Conservation (phyloP, 495 filamentous ascomycete genomes). For the Talaromyces adpressus region DNA sequence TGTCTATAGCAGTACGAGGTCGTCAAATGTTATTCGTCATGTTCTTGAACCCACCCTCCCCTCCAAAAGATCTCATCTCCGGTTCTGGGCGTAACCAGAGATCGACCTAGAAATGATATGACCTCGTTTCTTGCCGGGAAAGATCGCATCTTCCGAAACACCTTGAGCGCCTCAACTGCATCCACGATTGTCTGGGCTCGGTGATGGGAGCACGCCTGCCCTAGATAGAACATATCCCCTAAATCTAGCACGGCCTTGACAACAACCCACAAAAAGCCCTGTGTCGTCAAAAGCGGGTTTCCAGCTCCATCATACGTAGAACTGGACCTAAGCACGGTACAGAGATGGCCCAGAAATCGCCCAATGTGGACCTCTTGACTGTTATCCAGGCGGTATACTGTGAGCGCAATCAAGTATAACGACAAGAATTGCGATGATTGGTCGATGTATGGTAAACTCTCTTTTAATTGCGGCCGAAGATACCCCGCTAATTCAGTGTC, state of each 20-base stretch:
- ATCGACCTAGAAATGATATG: not conserved
- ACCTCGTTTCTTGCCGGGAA: not conserved
- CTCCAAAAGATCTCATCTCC: not conserved
- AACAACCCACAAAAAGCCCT: not conserved
- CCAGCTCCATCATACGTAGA: conserved; percentile 1
- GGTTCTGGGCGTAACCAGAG: not conserved
- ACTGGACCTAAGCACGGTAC: not conserved
- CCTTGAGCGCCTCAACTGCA: not conserved
- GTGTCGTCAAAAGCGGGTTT: not conserved
- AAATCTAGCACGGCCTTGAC: not conserved
- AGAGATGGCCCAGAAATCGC: not conserved
- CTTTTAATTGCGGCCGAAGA: not conserved
- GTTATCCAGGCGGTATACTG: not conserved
- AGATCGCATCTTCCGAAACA: not conserved
- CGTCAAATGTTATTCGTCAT: not conserved
- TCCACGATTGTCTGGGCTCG: not conserved
- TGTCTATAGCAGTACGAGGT: too few species aligned
- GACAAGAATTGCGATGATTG: not conserved
- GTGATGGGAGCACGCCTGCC: not conserved
- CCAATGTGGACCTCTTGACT: not conserved
- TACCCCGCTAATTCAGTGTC: not conserved
- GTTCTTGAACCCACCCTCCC: not conserved
- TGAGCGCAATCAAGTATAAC: not conserved
- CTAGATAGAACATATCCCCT: not conserved
- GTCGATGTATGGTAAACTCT: not conserved